Evolutionary conservation across 1,284 basidiomycete genomes (phyloP).

Genomic region (Ustilago sp.): DNA sequence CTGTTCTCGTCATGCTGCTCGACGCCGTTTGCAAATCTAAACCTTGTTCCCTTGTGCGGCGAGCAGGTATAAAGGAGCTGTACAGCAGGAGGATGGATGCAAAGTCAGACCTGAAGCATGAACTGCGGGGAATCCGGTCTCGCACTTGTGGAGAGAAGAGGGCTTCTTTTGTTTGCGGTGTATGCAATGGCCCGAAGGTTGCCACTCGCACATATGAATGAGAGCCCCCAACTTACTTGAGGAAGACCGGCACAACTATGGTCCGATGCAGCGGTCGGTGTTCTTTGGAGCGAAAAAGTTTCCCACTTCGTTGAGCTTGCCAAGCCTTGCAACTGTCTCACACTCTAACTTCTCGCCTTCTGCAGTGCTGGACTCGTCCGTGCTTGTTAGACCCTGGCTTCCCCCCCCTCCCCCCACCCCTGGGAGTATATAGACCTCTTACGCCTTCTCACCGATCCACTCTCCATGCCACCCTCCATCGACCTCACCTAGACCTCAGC

Average conservation of each 20-base stretch:
- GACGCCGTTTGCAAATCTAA: neutral
- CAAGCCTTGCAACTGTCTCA: slow-evolving; percentile 2
- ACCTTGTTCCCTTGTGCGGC: neutral
- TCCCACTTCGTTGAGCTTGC: neutral
- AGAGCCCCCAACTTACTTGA: neutral
- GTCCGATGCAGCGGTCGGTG: slow-evolving; percentile 1
- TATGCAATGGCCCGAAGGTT: neutral
- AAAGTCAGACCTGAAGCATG: neutral
- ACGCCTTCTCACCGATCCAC: neutral
- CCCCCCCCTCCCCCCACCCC: too few species aligned
- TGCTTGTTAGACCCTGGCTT: neutral
- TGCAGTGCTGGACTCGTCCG: neutral
- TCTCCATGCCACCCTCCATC: neutral
- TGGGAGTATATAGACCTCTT: too few species aligned
- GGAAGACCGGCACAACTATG: neutral
- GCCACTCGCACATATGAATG: neutral
- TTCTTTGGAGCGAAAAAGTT: slow-evolving; percentile 4
- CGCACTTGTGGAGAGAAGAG: neutral
- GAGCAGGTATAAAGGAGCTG: neutral
- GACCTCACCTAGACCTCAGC: neutral
- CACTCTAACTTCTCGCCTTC: neutral
- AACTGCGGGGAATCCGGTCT: neutral
- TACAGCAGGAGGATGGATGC: neutral
- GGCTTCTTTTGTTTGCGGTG: neutral
- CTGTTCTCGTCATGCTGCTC: neutral